A percentile compares a stretch with the other conserved stretches of the same genome.
phyloP scores from a whole-genome alignment of 2,329 filamentous ascomycete genomes.

The Pseudophaeomoniella oleicola region DNA sequence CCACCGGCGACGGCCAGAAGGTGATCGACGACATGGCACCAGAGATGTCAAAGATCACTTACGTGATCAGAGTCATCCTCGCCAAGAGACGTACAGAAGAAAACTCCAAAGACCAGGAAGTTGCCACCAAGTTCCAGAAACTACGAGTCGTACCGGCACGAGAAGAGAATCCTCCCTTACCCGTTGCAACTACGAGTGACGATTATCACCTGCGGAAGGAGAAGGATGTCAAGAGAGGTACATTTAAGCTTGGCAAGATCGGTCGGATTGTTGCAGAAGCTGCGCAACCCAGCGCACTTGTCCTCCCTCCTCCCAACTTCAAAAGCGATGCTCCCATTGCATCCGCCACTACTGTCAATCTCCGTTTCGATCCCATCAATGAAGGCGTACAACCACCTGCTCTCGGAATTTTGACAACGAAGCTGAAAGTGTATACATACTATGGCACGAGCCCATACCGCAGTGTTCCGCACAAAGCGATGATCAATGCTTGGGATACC shows the following conservation, averaged over 20 bases:
- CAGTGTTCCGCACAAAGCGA: conserved; percentile 31
- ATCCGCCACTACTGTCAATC: conserved; percentile 39
- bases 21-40: conserved; percentile 48
- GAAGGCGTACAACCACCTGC: conserved; percentile 35
- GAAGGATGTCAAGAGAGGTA: conserved; percentile 44
- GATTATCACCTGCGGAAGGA: conserved; percentile 40
- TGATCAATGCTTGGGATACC: conserved; percentile 27
- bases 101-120: conserved; percentile 29
- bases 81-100: conserved; percentile 25
- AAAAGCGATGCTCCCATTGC: conserved; percentile 26
- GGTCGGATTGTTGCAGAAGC: conserved; percentile 44
- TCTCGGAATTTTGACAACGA: conserved; percentile 36
- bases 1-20: conserved; percentile 33
- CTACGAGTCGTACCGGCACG: conserved; percentile 45
- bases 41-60: conserved; percentile 46
- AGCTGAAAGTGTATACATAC: conserved; percentile 43
- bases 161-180: conserved; percentile 45
- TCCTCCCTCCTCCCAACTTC: conserved; percentile 27
- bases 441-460: conserved; percentile 37
- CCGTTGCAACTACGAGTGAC: conserved; percentile 28
- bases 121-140: conserved; percentile 35
- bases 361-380: conserved; percentile 46
- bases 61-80: conserved; percentile 37
- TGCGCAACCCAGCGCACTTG: conserved; percentile 42
- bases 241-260: conserved; percentile 42